Evolutionary conservation across 2,329 filamentous ascomycete genomes (phyloP).

Genomic region (Sporothrix euskadiensis): DNA sequence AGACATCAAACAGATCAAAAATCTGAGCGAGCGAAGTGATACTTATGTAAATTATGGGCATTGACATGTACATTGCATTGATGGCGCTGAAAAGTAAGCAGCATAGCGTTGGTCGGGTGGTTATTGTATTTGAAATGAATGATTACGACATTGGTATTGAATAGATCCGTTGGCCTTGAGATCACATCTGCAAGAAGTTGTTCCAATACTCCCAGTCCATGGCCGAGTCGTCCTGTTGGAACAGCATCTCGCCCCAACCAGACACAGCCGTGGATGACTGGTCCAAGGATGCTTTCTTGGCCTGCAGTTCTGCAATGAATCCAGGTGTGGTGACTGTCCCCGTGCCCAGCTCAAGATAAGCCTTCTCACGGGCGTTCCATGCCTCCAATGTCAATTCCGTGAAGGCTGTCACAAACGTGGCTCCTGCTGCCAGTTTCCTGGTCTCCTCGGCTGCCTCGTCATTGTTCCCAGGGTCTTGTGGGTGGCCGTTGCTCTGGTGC

Average conservation of each 20-base stretch:
- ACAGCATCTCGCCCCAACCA: slow-evolving; percentile 7
- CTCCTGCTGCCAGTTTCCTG: neutral
- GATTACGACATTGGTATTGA: too few relatives aligned
- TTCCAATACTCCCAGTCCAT: slow-evolving; percentile 31
- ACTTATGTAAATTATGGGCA: neutral
- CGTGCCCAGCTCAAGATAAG: neutral
- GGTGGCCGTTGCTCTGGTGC: neutral
- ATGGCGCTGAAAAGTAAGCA: neutral
- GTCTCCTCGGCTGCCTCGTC: slow-evolving; percentile 22
- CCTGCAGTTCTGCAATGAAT: slow-evolving; percentile 12
- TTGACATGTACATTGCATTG: neutral
- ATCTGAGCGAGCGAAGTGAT: neutral
- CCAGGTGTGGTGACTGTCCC: neutral
- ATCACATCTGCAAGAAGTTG: slow-evolving; percentile 28
- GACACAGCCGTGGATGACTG: neutral
- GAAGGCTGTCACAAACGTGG: slow-evolving; percentile 27
- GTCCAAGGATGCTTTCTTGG: neutral
- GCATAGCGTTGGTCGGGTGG: neutral
- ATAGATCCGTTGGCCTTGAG: neutral
- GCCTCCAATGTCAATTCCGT: slow-evolving; percentile 30
- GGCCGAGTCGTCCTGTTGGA: slow-evolving; percentile 16
- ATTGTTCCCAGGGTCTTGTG: neutral
- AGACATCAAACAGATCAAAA: neutral
- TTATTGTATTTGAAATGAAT: neutral
- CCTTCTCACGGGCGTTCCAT: slow-evolving; percentile 23